phyloP scores from a whole-genome alignment of 2,329 filamentous ascomycete genomes.

The Venturia nashicola region DNA sequence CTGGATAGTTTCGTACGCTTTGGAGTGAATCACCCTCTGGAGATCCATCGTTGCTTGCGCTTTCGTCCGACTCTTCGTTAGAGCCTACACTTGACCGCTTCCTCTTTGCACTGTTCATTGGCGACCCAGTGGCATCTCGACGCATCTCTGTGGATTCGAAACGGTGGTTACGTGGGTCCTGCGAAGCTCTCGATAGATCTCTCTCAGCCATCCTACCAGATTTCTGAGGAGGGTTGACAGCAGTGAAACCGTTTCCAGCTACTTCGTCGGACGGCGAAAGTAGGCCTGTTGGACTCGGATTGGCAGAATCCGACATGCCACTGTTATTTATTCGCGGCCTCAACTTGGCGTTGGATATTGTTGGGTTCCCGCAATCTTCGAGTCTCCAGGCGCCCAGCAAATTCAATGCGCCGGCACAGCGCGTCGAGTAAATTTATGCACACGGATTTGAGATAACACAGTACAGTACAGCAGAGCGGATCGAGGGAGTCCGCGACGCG shows the following conservation, averaged over 20 bases:
- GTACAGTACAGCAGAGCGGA: background rate
- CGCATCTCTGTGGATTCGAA: background rate
- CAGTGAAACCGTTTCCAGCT: conserved; percentile 7
- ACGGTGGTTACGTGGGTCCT: background rate
- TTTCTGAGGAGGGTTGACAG: conserved; percentile 3
- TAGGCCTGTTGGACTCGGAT: background rate
- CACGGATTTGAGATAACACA: background rate
- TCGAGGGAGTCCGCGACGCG: background rate
- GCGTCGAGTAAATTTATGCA: background rate
- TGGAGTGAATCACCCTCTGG: background rate
- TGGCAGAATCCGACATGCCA: background rate
- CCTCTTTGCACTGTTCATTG: conserved; percentile 28
- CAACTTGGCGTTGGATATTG: background rate
- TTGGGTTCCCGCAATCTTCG: background rate
- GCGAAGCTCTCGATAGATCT: background rate
- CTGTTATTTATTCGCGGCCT: background rate
- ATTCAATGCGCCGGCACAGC: background rate
- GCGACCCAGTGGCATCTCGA: conserved; percentile 12
- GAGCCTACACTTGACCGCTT: conserved; percentile 55
- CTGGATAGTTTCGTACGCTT: background rate
- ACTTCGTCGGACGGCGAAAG: conserved; percentile 1
- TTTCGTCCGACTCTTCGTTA: conserved; percentile 23
- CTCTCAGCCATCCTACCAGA: background rate
- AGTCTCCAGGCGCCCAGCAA: background rate
- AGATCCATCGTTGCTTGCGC: conserved; percentile 4